Percentiles rank a stretch among this genome's conserved stretches.
Evolutionary conservation across 768 basidiomycete genomes (phyloP).

Genomic region (Tephrocybe sp.): DNA sequence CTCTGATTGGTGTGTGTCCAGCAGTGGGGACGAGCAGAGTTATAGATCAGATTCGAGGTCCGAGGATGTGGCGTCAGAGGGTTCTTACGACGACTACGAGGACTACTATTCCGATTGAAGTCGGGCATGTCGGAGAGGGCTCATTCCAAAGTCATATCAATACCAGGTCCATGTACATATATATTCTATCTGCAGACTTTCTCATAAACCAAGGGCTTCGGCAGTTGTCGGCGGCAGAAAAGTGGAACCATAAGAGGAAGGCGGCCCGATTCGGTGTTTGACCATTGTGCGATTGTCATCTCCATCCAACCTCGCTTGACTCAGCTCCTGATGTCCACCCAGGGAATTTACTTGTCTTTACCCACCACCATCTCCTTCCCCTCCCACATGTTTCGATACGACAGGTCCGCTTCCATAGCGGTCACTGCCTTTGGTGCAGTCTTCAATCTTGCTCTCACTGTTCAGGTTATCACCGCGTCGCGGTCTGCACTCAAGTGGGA

Average conservation of each 20-base stretch:
- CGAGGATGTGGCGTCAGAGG: conserved; percentile 1
- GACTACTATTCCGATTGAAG: conserved; percentile 4
- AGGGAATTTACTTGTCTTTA: conserved; percentile 7
- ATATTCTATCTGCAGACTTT: no score
- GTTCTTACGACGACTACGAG: background rate
- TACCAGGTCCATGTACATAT: background rate
- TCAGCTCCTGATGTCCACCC: conserved; percentile 18
- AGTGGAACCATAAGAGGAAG: background rate
- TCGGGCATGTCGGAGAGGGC: background rate
- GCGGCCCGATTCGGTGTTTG: background rate
- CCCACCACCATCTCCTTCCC: background rate
- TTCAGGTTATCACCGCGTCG: conserved; percentile 27
- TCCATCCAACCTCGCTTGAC: conserved; percentile 10
- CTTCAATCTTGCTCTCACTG: conserved; percentile 32
- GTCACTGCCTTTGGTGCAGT: conserved; percentile 26
- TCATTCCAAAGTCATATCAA: no score
- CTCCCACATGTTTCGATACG: conserved; percentile 18
- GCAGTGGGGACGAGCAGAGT: no score
- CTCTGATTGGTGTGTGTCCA: background rate
- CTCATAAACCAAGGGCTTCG: background rate
- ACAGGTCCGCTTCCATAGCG: conserved; percentile 27
- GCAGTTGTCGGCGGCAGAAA: conserved; percentile 1
- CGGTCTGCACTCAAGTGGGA: conserved; percentile 37
- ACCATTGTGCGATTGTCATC: conserved; percentile 2
- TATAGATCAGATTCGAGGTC: background rate